Evolutionary conservation across 2,329 filamentous ascomycete species (phyloP).

Genomic region (Xylaria digitata): DNA sequence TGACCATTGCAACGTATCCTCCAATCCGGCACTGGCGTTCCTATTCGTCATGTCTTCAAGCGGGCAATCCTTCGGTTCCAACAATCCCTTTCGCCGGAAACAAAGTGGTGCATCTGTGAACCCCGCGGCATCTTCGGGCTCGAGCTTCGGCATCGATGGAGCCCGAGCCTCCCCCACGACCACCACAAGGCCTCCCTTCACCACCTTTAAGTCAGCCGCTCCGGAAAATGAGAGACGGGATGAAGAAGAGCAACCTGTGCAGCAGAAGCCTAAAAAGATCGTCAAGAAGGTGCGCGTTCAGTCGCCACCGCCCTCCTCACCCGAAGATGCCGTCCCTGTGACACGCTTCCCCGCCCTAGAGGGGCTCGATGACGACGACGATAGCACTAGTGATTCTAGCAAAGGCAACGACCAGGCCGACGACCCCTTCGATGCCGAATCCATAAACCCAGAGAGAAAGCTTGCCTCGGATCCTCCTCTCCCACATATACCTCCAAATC

Average conservation of each 20-base stretch:
- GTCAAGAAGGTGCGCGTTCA: slow-evolving; percentile 76
- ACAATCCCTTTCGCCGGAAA: slow-evolving; percentile 67
- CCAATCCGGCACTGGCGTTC: slow-evolving; percentile 23
- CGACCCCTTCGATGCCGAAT: slow-evolving; percentile 44
- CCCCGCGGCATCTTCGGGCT: slow-evolving; percentile 39
- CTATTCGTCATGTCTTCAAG: slow-evolving; percentile 51
- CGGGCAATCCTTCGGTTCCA: slow-evolving; percentile 54
- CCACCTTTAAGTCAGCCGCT: slow-evolving; percentile 50
- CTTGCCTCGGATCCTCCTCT: slow-evolving; percentile 40
- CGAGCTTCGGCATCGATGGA: slow-evolving; percentile 37
- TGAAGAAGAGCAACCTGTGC: slow-evolving; percentile 48
- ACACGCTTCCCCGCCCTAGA: slow-evolving; percentile 42
- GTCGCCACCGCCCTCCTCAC: slow-evolving; percentile 71
- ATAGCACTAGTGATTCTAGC: slow-evolving; percentile 44
- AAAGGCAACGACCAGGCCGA: slow-evolving; percentile 44
- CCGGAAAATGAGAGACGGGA: slow-evolving; percentile 49
- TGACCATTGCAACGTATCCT: slow-evolving; percentile 19
- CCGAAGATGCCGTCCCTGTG: slow-evolving; percentile 60
- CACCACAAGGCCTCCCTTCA: slow-evolving; percentile 43
- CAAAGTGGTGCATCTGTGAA: slow-evolving; percentile 35
- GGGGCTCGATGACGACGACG: slow-evolving; percentile 44
- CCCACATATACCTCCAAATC: slow-evolving; percentile 57
- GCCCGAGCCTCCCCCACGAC: slow-evolving; percentile 28
- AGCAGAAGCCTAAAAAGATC: slow-evolving; percentile 59
- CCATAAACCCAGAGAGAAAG: slow-evolving; percentile 32